Evolutionary conservation across 371 early-diverging fungal genomes (phyloP).

Genomic region (Mortierella sp.): DNA sequence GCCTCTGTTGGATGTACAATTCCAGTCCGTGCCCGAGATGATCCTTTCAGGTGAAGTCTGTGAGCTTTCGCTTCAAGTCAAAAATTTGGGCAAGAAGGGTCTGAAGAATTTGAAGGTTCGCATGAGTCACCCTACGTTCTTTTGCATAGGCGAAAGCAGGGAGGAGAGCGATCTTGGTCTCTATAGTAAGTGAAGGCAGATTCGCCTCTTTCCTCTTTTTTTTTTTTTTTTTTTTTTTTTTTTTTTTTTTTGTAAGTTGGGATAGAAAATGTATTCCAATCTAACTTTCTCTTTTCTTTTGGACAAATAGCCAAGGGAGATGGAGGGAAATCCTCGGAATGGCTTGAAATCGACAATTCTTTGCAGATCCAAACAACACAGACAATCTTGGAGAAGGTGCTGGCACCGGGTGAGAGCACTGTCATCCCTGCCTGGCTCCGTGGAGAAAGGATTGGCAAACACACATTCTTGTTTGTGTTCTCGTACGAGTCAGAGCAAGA

Average conservation of each 20-base stretch:
- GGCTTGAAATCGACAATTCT: conserved; percentile 41
- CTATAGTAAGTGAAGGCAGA: conserved; percentile 42
- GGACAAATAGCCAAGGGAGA: conserved; percentile 18
- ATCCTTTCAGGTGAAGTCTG: conserved; percentile 89
- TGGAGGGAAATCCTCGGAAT: conserved; percentile 17
- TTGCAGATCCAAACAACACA: conserved; percentile 23
- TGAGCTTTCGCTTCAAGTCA: conserved; percentile 76
- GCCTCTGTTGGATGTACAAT: conserved; percentile 84
- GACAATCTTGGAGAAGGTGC: conserved; percentile 47
- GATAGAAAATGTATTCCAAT: too few species aligned
- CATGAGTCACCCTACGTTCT: conserved; percentile 89
- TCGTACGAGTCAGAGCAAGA: conserved; percentile 78
- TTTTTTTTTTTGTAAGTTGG: neutral
- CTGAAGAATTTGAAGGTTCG: conserved; percentile 76
- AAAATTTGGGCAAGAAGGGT: conserved; percentile 85
- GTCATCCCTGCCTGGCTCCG: conserved; percentile 89
- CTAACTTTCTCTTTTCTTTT: neutral
- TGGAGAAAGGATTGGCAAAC: conserved; percentile 91
- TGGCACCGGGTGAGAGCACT: conserved; percentile 79
- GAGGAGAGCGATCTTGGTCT: conserved; percentile 37
- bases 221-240: neutral
- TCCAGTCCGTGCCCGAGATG: conserved; percentile 79
- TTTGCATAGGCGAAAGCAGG: conserved; percentile 71
- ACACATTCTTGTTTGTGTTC: conserved; percentile 77
- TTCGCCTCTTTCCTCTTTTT: neutral